Conservation (phyloP, 805 yeast species). For the Cyberlindnera euphorbiae region DNA sequence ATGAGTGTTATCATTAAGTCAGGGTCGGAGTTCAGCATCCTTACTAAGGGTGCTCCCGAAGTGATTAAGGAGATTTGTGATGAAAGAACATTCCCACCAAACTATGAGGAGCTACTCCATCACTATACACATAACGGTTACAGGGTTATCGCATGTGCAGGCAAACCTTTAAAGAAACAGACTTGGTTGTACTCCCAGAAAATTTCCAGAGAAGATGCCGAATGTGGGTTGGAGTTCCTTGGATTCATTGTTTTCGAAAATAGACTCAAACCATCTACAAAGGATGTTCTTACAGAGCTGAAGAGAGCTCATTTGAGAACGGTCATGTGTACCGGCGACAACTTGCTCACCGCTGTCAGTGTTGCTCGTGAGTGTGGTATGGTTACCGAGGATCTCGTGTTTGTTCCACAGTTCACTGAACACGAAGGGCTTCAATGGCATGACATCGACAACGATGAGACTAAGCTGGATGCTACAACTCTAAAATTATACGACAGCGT, state of each 20-base stretch:
- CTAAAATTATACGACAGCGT: constrained; percentile 40
- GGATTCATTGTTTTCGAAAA: constrained; percentile 95
- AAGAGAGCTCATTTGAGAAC: constrained; percentile 71
- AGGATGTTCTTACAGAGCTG: constrained; percentile 53
- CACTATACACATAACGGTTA: constrained; percentile 90
- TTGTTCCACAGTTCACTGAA: constrained; percentile 54
- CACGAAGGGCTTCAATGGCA: constrained; percentile 46
- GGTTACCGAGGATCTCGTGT: constrained; percentile 45
- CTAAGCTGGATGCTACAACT: constrained; percentile 59
- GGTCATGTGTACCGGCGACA: constrained; percentile 97
- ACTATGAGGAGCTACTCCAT: constrained; percentile 70
- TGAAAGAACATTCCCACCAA: constrained; percentile 63
- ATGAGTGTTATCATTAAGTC: constrained; percentile 78
- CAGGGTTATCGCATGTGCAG: constrained; percentile 93
- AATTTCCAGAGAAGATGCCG: constrained; percentile 60
- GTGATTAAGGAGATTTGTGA: constrained; percentile 76
- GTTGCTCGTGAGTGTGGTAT: constrained; percentile 84
- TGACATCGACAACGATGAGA: constrained; percentile 55
- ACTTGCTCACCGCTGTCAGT: constrained; percentile 88
- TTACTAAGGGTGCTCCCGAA: constrained; percentile 97
- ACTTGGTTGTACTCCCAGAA: constrained; percentile 48
- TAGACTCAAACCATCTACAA: constrained; percentile 70
- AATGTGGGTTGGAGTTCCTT: constrained; percentile 61
- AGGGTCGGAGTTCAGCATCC: constrained; percentile 41
- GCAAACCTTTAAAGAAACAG: constrained; percentile 42